Evolutionary conservation across 177 flowering plant genomes (phyloP), one percentile per base, ranked within the genome.

Genomic region (Vitis hybrid): DNA sequence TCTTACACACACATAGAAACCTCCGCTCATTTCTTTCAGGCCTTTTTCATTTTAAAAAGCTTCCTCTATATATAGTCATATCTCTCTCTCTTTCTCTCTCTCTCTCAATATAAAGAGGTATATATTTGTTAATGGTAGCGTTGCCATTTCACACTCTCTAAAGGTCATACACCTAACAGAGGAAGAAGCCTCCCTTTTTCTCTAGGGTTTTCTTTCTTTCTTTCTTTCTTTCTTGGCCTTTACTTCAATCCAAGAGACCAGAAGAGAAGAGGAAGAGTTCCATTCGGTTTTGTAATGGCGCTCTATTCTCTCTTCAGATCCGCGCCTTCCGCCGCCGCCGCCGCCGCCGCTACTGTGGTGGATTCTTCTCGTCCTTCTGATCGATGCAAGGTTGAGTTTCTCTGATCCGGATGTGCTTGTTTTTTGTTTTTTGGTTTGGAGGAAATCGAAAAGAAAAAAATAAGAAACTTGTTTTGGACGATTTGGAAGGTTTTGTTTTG

Each of bases 251-350:
- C 45, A 7, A 39, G 45, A 7, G 45, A 39, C 8, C 7, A 1
- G 45, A 7, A 2, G 66, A 55, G 67, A 48, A 14, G 39, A 32
- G 54, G 61, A 18, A 17, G 15, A 32, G 21, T 49, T 49, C 13
- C 9, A 51, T 39, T 2, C 71, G 52, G 21, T n/a, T 45, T 34
- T 3, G 15, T 18, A 68, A 78, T 81, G 84, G 82, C 84, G 14
- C 60, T 66, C 60, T 74, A 79, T 11, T 67, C 80, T 66, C 75
- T 76, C 50, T 45, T 81, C 69, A 76, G 86, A 82, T 85, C 84
- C 70, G 68, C 86, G 6, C 45, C 45, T 39, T 39, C 45, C 45
- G 45, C 45, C 45, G 45, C 45, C 45, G 45, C 45, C 45, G 34
- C 72, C 45, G 34, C 72, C 39, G 14, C 70, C 49, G 26, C 79